Conservation (phyloP, 1,139 yeast genomes). For the Lodderomyces pseudojiufengensis region DNA sequence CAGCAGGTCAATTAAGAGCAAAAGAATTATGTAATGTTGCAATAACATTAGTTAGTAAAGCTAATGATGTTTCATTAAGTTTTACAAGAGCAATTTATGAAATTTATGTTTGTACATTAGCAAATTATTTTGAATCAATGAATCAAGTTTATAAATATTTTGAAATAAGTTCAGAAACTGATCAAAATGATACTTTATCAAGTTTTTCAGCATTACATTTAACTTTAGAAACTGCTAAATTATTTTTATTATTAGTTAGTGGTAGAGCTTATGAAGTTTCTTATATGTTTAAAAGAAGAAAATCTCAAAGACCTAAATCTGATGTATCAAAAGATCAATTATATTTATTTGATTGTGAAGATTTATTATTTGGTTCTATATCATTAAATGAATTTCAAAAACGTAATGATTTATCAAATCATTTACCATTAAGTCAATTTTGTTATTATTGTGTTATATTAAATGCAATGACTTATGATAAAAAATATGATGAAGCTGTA, state of each 20-base stretch:
- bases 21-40: slow-evolving; percentile 34
- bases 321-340: slow-evolving; percentile 1
- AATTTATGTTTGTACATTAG: slow-evolving; percentile 41
- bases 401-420: slow-evolving; percentile 5
- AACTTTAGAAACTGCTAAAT: slow-evolving; percentile 15
- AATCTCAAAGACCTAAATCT: background rate
- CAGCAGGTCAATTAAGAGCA: slow-evolving; percentile 24
- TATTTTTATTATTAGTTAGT: slow-evolving; percentile 17
- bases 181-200: slow-evolving; percentile 11
- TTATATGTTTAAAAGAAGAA: slow-evolving; percentile 3
- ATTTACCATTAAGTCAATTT: slow-evolving; percentile 8
- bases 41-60: slow-evolving; percentile 33
- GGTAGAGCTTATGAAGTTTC: slow-evolving; percentile 9
- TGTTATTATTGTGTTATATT: slow-evolving; percentile 12
- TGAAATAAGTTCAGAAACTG: slow-evolving; percentile 16
- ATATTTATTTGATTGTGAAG: slow-evolving; percentile 12
- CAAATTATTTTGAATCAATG: slow-evolving; percentile 43
- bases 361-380: slow-evolving; percentile 18
- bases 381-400: slow-evolving; percentile 15
- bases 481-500: slow-evolving; percentile 22
- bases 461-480: slow-evolving; percentile 9
- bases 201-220: slow-evolving; percentile 14
- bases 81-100: slow-evolving; percentile 42
- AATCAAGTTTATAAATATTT: slow-evolving; percentile 32
- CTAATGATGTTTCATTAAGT: slow-evolving; percentile 32